Base-by-base conservation (phyloP, 2,329 filamentous ascomycete species). In the Aaosphaeria arxii region DNA sequence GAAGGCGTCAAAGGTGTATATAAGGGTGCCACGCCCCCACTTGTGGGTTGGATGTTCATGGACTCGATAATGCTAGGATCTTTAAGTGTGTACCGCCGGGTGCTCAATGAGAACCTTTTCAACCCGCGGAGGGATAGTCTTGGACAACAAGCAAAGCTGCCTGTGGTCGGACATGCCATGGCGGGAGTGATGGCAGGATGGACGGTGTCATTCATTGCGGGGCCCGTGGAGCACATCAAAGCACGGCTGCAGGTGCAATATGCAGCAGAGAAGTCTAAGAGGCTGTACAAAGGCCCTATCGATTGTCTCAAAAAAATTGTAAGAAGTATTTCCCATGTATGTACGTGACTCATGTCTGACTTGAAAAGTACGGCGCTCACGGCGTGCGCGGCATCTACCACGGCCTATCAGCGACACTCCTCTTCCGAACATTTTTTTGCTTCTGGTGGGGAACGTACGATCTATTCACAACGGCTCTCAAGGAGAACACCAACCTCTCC, bases 1-100 rank as follows among this genome's bases (percentile, higher is more conserved):
- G 94, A 99, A 71, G 92, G 92, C 42, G 73, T 95, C 42, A 74
- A 79, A 44, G 94, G 90, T 3, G 77, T 99, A 39, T 99, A 97
- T 80, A 99, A 97, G 75, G 91, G 92, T 61, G 91, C 91, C 7
- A 89, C 88, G 30, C 92, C 92, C 47, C 94, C 94, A 45, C 77
- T 97, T 43, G 84, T 96, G 44, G 94, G 94, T 60, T 97, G 94
- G 94, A 96, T 97, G 88, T 89, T 95, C 64, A 97, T 97, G 92
- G 94, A 99, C 75, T 84, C 80, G 46, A 69, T 87, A 50, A 96
- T 97, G 91, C 81, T 97, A 32, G 94, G 94, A 39, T 95, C 89
- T 13, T 77, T 99, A 56, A 95, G 88, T 28, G 81, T 95, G 43
- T 97, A 97, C 75, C 88, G 92, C 35, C 86, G 89, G 42, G 71